Evolutionary conservation across 2,329 filamentous ascomycete species (phyloP).

Genomic region (Exophiala aquamarina): DNA sequence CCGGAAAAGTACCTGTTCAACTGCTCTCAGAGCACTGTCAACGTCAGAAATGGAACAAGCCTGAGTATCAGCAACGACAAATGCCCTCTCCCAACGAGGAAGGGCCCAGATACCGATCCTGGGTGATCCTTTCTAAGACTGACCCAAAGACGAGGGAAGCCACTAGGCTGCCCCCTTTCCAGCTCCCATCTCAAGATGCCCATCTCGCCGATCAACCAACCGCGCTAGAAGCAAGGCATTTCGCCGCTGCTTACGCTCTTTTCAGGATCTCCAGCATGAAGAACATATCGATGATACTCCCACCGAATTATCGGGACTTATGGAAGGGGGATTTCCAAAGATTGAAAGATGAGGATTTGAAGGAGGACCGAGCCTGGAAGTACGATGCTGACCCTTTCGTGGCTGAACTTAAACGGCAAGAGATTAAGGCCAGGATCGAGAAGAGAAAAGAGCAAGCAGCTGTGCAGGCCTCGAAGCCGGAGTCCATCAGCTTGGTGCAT

Average conservation of each 20-base stretch:
- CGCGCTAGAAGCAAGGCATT: constrained; percentile 86
- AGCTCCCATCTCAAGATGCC: constrained; percentile 73
- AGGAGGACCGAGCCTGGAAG: constrained; percentile 77
- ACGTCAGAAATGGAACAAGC: constrained; percentile 92
- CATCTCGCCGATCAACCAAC: constrained; percentile 74
- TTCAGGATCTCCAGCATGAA: constrained; percentile 94
- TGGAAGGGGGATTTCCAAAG: constrained; percentile 87
- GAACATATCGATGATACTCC: constrained; percentile 91
- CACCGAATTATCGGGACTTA: constrained; percentile 81
- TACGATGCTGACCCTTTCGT: constrained; percentile 95
- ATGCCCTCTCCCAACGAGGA: constrained; percentile 41
- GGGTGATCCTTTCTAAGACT: constrained; percentile 71
- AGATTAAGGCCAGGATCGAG: constrained; percentile 70
- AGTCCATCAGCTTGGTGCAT: constrained; percentile 34
- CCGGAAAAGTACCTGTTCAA: constrained; percentile 92
- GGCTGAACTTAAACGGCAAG: constrained; percentile 71
- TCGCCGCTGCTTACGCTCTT: constrained; percentile 85
- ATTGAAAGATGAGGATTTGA: constrained; percentile 77
- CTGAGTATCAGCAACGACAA: constrained; percentile 79
- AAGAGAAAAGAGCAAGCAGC: constrained; percentile 73
- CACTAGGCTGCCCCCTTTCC: constrained; percentile 75
- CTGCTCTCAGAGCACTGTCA: constrained; percentile 92
- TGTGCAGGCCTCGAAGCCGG: constrained; percentile 57
- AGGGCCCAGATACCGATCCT: constrained; percentile 66
- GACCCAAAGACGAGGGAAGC: constrained; percentile 82